Base-by-base conservation (phyloP, 176 grass and related monocot species). In the Echinochloa phyllopogon region DNA sequence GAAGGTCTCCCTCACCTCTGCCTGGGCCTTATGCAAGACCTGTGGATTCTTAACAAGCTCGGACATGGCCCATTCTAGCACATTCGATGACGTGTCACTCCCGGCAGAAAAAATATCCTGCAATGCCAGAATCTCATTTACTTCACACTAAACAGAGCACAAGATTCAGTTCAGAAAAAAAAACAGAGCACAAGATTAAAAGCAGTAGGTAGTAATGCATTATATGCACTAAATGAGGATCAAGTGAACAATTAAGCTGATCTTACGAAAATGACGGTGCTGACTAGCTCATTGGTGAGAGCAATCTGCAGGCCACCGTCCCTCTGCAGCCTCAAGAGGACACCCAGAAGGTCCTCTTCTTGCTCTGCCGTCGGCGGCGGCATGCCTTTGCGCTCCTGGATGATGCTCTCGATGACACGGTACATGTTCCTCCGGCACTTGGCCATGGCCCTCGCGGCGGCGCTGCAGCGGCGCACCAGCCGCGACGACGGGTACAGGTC, bases 401-500 rank as follows among this genome's bases (percentile, higher is more conserved):
- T 83, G 56, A 90, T 87, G 59, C 36, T 75, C 16, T 87, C 44
- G 43, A 87, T 33, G 75, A 83, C 56, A 0, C 45, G 63, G 44
- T 79, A 37, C 6, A 90, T 67, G 64, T 87, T 78, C 37, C 29
- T 37, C 38, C 43, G 88, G 23, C 38, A 85, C n/a, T 41, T 74
- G 0, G 4, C 21, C 69, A 81, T 41, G 55, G 83, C 77, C 18
- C 39, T 13, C 1, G 43, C 44, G 10, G 62, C 55, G 13, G 65
- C 18, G 68, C 79, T 83, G n/a, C 83, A 3, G 16, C 11, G 4
- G 8, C 84, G 65, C 9, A 80, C 24, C 2, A 91, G 29, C 37
- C 10, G 52, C 21, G 73, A 91, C 0, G 84, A 87, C 17, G 79
- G 79, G 37, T 87, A 91, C 13, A 91, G 23, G 45, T 91, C 89